Evolutionary conservation across 371 early-diverging fungal species (phyloP).

Genomic region (Mucor mucedo): DNA sequence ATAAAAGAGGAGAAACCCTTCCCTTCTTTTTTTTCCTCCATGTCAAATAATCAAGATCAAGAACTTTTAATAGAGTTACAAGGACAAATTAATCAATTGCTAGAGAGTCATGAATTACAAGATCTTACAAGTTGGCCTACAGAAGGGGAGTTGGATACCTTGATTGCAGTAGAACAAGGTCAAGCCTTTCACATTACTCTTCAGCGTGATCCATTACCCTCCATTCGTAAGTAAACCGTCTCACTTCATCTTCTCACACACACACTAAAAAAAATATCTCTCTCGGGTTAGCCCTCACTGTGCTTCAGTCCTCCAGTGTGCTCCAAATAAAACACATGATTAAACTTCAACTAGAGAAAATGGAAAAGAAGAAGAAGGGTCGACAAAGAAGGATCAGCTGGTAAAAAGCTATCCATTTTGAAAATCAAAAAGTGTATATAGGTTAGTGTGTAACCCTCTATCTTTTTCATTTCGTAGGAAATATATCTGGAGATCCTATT

Average conservation of each 20-base stretch:
- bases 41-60: slow-evolving; percentile 9
- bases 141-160: slow-evolving; percentile 33
- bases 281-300: slow-evolving; percentile 32
- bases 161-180: slow-evolving; percentile 48
- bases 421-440: no score
- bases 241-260: background rate
- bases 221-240: slow-evolving; percentile 30
- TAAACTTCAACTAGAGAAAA: slow-evolving; percentile 18
- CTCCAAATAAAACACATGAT: slow-evolving; percentile 42
- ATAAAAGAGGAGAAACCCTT: background rate
- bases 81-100: slow-evolving; percentile 22
- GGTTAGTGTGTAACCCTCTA: no score
- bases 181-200: slow-evolving; percentile 41
- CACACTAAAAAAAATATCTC: background rate
- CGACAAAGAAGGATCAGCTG: slow-evolving; percentile 29
- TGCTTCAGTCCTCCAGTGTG: slow-evolving; percentile 40
- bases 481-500: slow-evolving; percentile 49
- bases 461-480: slow-evolving; percentile 25
- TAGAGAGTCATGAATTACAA: slow-evolving; percentile 32
- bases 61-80: slow-evolving; percentile 23
- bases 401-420: slow-evolving; percentile 20
- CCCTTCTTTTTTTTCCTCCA: slow-evolving; percentile 5
- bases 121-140: slow-evolving; percentile 22
- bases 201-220: slow-evolving; percentile 34
- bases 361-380: slow-evolving; percentile 15